These are phyloP conservation scores for Rosellinia necatrix DNA, from an alignment of 2,329 filamentous ascomycete species.

Conservation along the genomic window DNA sequence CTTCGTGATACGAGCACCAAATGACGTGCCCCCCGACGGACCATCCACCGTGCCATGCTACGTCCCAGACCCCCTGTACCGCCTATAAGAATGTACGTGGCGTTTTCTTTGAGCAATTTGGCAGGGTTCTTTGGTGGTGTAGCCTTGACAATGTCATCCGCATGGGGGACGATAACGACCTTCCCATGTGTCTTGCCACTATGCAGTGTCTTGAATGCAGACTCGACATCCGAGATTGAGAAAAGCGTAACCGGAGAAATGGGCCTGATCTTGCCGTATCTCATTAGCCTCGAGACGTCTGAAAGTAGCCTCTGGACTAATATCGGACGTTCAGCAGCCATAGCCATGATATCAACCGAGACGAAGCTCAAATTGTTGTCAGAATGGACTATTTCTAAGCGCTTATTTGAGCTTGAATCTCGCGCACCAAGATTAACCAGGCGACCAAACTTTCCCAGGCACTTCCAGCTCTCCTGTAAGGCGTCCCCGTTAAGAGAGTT, in stretches of 20 bases:
- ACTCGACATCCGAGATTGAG: constrained; percentile 43
- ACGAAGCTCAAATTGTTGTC: constrained; percentile 52
- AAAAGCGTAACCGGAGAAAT: constrained; percentile 44
- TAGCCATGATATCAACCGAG: constrained; percentile 50
- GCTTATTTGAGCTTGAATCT: constrained; percentile 36
- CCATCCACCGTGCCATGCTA: constrained; percentile 55
- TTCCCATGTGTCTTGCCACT: constrained; percentile 48
- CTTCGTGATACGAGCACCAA: constrained; percentile 55
- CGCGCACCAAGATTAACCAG: constrained; percentile 38
- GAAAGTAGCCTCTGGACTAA: constrained; percentile 36
- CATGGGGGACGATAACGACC: constrained; percentile 49
- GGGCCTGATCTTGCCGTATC: constrained; percentile 38
- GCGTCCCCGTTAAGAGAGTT: constrained; percentile 38
- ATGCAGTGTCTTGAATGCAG: constrained; percentile 51
- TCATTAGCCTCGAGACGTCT: constrained; percentile 38
- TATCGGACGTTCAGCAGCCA: constrained; percentile 43
- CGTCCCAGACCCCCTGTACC: constrained; percentile 58
- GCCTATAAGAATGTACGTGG: constrained; percentile 56
- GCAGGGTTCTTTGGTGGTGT: constrained; percentile 43
- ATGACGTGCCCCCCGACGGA: constrained; percentile 51
- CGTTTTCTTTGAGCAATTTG: constrained; percentile 46
- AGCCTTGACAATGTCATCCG: constrained; percentile 49
- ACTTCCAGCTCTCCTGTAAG: constrained; percentile 39
- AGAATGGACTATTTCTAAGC: constrained; percentile 55
- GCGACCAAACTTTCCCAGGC: constrained; percentile 40